Evolutionary conservation across 768 basidiomycete species (phyloP), one percentile per base, ranked within the genome.

Genomic region (Suillus cothurnatus): DNA sequence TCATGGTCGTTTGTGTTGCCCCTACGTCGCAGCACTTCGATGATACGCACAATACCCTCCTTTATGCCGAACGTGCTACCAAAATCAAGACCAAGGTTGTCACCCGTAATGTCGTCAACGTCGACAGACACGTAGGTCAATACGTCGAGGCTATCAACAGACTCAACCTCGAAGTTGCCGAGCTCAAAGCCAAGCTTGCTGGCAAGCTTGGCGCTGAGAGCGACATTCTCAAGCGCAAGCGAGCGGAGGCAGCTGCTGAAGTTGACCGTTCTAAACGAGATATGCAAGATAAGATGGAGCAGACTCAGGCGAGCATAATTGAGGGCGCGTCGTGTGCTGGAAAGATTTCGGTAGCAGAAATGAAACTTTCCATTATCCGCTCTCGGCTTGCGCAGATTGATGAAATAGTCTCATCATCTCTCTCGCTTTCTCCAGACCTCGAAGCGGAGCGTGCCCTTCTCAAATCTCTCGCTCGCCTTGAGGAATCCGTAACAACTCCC

Each of bases 41-140:
- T 73, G 97, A 99, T 76, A 99, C 97, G 38, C 95, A 97, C 75
- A 99, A 99, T 75, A 99, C 97, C 2, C 89, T 99, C 57, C 82
- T 97, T 66, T 99, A 99, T 77, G 97, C 97, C 28, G 96, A 99
- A 71, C 91, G 96, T 55, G 97, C 97, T 32, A 97, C 97, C 65
- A 94, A 95, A 81, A 98, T 99, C 79, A 96, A 96, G 82, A 99
- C 97, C 21, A 97, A 94, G 76, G 95, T 98, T 62, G 90, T 98
- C 66, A 95, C 96, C 1, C 86, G 94, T 53, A 99, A 99, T 74
- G 91, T 97, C 36, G 90, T 97, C 71, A 95, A 96, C 68, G 94
- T 98, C 67, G 91, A 97, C 71, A 86, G 96, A 19, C 94, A 98
- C 73, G 96, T 98, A 67, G 94, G 93, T 41, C 93, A 91, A 78